Evolutionary conservation across 225 moss, liverwort and hornwort genomes (phyloP), one percentile per base, ranked within the genome.

Genomic region (Pseudoscleropodium purum): DNA sequence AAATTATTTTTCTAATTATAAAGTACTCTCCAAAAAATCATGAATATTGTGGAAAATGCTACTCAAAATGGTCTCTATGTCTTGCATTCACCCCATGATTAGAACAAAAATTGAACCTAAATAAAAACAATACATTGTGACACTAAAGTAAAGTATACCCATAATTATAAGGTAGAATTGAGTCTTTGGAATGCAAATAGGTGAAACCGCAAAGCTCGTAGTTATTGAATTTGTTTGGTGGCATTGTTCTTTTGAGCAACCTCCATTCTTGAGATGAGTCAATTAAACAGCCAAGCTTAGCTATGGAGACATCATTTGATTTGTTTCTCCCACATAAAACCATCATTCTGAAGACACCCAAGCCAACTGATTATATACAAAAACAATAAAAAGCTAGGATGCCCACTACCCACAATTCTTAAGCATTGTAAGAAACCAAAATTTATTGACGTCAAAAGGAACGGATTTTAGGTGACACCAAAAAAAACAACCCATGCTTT

Each of bases 241-340:
- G 9, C 17, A 65, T 0, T 5, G 5, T 7, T 33, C 9, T 65
- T 65, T 18, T 34, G 5, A 65, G 9, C 9, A 34, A 34, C 5
- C 2, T 4, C 2, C 1, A 5, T 34, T 65, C 6, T 34, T 70
- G 25, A 39, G 20, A 70, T 70, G 39, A 70, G 0, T 4, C 1
- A 1, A 70, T 2, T 39, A 0, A 70, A 70, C 1, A 25, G 0
- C 15, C 8, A 70, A 70, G 39, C 8, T 4, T 23, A 23, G 3
- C 1, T 25, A 0, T 5, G 0, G 39, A 70, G 8, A 25, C 2
- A 1, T 24, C 39, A 7, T 39, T 70, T 0, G 0, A 14, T 24
- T 70, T 39, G 4, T 25, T 70, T 39, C 7, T 39, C 5, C 39
- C 0, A 1, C 5, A 39, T 39, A n/a, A 14, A 13, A 18, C 39